Base-by-base conservation (phyloP, 1,284 basidiomycete genomes). In the Chalciporus piperatoides region DNA sequence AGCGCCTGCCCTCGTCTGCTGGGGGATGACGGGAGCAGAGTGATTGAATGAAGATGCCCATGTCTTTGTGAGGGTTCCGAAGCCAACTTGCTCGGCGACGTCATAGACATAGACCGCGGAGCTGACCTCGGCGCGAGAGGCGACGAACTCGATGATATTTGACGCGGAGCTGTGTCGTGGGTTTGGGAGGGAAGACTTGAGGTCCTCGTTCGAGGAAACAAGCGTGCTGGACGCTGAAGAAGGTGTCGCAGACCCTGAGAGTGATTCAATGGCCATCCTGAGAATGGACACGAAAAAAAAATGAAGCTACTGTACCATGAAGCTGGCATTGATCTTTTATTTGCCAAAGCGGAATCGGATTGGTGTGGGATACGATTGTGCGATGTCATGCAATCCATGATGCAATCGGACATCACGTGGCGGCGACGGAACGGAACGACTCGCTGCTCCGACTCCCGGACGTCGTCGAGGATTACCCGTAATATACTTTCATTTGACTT, bases 1-100 rank as follows among this genome's bases (percentile, higher is more conserved):
- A 17, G 93, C 92, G 42, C 93, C 93, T 14, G 86, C 78, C 51
- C 93, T 78, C n/a, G 90, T 92, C 72, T 96, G 92, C 48, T 94
- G 73, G 48, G 79, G 71, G 52, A 88, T 74, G 8, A 89, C 81
- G 48, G 82, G 76, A 2, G 81, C 76, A 5, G 77, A 70, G 19
- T 68, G 65, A 37, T 64, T 64, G 24, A 54, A 40, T 9, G 72
- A 62, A 8, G 73, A 65, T 2, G 76, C 67, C 82, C 83, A 84
- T 49, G 78, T 73, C 57, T 81, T 84, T 15, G 86, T 84, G 45
- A 82, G 68, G 0, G 76, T 72, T 12, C 90, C 90, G 60, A 92
- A 90, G 37, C 89, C 86, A 15, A 77, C 79, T 58, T 90, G 85
- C 55, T 87, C 82, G 8, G 90, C 87, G 46, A 91, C 75, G 63